phyloP scores from a whole-genome alignment of 2,329 filamentous ascomycete species.

The Venturia aucupariae region DNA sequence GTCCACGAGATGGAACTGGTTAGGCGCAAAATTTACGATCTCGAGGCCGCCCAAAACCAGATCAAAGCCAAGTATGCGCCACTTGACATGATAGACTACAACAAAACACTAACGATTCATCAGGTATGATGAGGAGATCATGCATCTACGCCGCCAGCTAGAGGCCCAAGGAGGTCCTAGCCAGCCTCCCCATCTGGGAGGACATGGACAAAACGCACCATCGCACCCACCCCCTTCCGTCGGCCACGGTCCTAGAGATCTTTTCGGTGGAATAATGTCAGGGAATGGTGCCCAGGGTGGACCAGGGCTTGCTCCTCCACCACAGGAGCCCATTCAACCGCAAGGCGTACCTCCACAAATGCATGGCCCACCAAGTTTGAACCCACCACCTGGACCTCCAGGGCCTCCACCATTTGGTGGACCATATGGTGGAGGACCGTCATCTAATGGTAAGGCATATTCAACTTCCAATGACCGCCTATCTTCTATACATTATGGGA shows the following conservation, averaged over 20 bases:
- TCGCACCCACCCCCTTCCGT: conserved; percentile 79
- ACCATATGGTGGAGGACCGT: conserved; percentile 39
- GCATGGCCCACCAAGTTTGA: conserved; percentile 61
- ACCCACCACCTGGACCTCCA: conserved; percentile 46
- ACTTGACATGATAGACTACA: too few species aligned
- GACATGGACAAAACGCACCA: conserved; percentile 63
- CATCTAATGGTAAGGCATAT: conserved; percentile 46
- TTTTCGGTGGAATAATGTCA: conserved; percentile 95
- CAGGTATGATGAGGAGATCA: conserved; percentile 91
- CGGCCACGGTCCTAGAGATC: conserved; percentile 76
- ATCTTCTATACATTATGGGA: not conserved
- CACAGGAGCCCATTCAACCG: conserved; percentile 51
- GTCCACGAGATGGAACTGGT: conserved; percentile 94
- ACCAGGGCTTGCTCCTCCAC: conserved; percentile 67
- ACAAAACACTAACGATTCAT: not conserved
- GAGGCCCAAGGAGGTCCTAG: conserved; percentile 58
- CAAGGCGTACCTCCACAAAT: conserved; percentile 47
- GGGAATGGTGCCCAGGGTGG: conserved; percentile 75
- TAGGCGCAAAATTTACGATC: conserved; percentile 80
- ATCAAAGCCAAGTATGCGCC: conserved; percentile 79
- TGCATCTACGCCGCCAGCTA: conserved; percentile 77
- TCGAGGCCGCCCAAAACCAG: conserved; percentile 81
- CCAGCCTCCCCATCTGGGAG: conserved; percentile 57
- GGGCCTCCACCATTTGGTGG: conserved; percentile 61
- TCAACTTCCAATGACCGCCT: not conserved